Evolutionary conservation across 1,284 basidiomycete species (phyloP).

Genomic region (Amylostereum areolatum): DNA sequence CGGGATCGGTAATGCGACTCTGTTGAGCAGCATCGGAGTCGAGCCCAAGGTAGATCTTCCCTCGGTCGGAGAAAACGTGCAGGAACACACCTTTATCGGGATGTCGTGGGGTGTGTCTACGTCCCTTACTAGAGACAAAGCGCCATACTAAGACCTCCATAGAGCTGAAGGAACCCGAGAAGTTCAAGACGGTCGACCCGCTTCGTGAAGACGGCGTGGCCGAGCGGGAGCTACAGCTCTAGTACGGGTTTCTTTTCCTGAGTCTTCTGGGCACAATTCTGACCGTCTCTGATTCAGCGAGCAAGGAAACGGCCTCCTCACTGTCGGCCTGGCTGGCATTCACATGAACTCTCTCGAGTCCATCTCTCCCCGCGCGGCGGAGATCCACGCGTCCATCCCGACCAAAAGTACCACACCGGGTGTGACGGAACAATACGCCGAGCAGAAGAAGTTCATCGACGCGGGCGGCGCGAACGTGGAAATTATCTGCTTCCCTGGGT

Average conservation of each 20-base stretch:
- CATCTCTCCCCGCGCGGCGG: constrained; percentile 2
- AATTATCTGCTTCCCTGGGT: constrained; percentile 14
- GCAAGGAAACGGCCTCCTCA: constrained; percentile 10
- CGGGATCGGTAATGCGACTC: constrained; percentile 27
- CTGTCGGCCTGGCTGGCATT: constrained; percentile 8
- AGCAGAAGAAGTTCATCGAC: constrained; percentile 11
- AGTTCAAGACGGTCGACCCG: constrained; percentile 19
- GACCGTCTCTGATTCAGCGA: constrained; percentile 7
- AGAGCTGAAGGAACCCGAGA: constrained; percentile 19
- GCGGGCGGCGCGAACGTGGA: constrained; percentile 15
- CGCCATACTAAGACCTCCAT: not conserved
- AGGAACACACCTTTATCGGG: constrained; percentile 26
- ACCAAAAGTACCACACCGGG: constrained; percentile 10
- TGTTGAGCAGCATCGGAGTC: constrained; percentile 29
- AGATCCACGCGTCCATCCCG: not conserved
- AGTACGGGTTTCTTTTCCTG: constrained; percentile 14
- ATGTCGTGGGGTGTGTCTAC: constrained; percentile 9
- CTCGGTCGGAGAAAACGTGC: constrained; percentile 35
- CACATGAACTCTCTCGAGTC: constrained; percentile 7
- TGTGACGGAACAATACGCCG: constrained; percentile 10
- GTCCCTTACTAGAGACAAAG: not conserved
- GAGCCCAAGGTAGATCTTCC: constrained; percentile 27
- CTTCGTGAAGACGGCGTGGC: constrained; percentile 16
- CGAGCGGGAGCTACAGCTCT: constrained; percentile 13
- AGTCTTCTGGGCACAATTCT: constrained; percentile 5